phyloP scores from a whole-genome alignment of 257 asterid species.

The Verbascum thapsus region DNA sequence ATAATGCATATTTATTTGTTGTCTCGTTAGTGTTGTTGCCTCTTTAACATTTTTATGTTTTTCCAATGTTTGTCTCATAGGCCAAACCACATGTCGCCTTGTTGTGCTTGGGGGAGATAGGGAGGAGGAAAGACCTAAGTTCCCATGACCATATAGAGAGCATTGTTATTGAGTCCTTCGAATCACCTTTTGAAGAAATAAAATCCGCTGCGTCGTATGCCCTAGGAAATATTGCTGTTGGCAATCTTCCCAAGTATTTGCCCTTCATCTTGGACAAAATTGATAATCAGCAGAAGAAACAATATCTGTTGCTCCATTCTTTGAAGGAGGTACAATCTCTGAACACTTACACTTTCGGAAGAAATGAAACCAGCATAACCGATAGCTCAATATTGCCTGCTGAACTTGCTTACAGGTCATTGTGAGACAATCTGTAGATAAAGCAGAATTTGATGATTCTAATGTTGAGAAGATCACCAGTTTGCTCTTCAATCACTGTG shows the following conservation, averaged over 20 bases:
- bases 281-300: constrained; percentile 99
- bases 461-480: constrained; percentile 89
- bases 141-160: constrained; percentile 83
- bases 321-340: constrained; percentile 74
- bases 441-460: constrained; percentile 92
- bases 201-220: constrained; percentile 99
- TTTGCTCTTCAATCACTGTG: constrained; percentile 94
- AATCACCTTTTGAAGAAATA: constrained; percentile 96
- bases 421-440: constrained; percentile 96
- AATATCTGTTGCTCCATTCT: constrained; percentile 92
- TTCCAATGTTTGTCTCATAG: constrained; percentile 44
- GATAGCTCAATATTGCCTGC: constrained; percentile 9
- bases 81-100: constrained; percentile 91
- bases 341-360: constrained; percentile 22
- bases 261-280: constrained; percentile 94
- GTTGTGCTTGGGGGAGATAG: constrained; percentile 97
- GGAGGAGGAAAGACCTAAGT: constrained; percentile 96
- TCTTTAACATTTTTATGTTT: constrained; percentile 20
- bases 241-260: constrained; percentile 86
- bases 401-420: constrained; percentile 72
- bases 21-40: not conserved
- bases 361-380: not conserved
- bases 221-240: constrained; percentile 97
- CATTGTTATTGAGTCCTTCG: constrained; percentile 92
- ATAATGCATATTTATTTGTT: not conserved